These are phyloP conservation scores for Berberis vulgaris DNA, from an alignment of 164 flowering plant genomes.

Conservation along the genomic window DNA sequence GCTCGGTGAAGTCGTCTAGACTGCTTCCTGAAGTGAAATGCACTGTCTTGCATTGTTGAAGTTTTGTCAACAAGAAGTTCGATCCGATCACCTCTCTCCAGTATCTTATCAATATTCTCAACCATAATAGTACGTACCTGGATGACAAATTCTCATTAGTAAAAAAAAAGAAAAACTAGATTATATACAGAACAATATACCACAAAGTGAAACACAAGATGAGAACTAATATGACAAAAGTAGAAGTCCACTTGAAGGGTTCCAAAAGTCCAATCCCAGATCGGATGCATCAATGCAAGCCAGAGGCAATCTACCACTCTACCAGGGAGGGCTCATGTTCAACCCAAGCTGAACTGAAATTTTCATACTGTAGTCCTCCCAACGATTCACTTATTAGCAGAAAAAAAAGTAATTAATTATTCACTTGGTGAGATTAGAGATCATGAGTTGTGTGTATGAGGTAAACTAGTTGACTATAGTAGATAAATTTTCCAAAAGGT, in stretches of 20 bases:
- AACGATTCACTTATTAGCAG: too few relatives aligned
- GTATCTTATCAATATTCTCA: slow-evolving; percentile 91
- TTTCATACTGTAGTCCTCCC: too few relatives aligned
- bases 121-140: slow-evolving; percentile 93
- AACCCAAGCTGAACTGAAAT: too few relatives aligned
- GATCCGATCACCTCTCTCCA: slow-evolving; percentile 91
- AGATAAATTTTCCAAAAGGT: too few relatives aligned
- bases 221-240: not conserved
- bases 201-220: not conserved
- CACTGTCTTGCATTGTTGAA: slow-evolving; percentile 89
- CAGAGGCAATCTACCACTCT: too few relatives aligned
- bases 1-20: slow-evolving; percentile 82
- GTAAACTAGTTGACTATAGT: too few relatives aligned
- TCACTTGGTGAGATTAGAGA: too few relatives aligned
- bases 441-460: too few relatives aligned
- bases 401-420: too few relatives aligned
- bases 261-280: not conserved
- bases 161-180: not conserved
- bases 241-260: not conserved
- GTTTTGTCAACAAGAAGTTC: slow-evolving; percentile 98
- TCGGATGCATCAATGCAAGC: too few relatives aligned
- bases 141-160: slow-evolving; percentile 8
- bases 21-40: slow-evolving; percentile 92
- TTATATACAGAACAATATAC: not conserved
- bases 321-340: too few relatives aligned